Evolutionary conservation across 768 basidiomycete genomes (phyloP).

Genomic region (Suillus paluster): DNA sequence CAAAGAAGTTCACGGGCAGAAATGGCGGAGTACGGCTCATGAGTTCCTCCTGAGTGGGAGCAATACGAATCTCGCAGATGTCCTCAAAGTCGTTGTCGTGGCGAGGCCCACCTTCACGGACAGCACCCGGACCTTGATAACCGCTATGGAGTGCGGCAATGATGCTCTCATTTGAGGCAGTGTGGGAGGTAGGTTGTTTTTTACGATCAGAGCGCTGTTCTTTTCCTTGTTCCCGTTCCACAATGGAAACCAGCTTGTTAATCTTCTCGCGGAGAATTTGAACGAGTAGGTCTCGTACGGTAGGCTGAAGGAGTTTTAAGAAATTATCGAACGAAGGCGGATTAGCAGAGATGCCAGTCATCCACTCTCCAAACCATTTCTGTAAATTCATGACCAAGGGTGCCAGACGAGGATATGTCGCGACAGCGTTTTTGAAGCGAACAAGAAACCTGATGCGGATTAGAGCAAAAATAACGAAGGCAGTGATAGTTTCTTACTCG

Average conservation of each 20-base stretch:
- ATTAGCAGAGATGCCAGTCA: constrained; percentile 37
- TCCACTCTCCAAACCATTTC: constrained; percentile 55
- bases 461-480: constrained; percentile 7
- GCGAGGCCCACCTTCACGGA: constrained; percentile 53
- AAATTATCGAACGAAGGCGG: constrained; percentile 52
- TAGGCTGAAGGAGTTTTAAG: constrained; percentile 32
- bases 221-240: constrained; percentile 52
- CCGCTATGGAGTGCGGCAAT: constrained; percentile 41
- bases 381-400: constrained; percentile 46
- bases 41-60: constrained; percentile 72
- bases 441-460: constrained; percentile 47
- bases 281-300: constrained; percentile 43
- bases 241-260: constrained; percentile 43
- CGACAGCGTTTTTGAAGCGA: constrained; percentile 61
- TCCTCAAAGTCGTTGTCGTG: constrained; percentile 71
- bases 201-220: constrained; percentile 27
- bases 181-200: constrained; percentile 6
- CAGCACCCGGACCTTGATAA: constrained; percentile 61
- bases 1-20: constrained; percentile 61
- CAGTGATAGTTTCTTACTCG: constrained; percentile 44
- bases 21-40: constrained; percentile 52
- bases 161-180: constrained; percentile 38
- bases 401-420: constrained; percentile 48
- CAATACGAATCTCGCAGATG: constrained; percentile 63
- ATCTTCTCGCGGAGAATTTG: constrained; percentile 36